phyloP scores from a whole-genome alignment of 106 monocot species.

The Iris macrosiphon region DNA sequence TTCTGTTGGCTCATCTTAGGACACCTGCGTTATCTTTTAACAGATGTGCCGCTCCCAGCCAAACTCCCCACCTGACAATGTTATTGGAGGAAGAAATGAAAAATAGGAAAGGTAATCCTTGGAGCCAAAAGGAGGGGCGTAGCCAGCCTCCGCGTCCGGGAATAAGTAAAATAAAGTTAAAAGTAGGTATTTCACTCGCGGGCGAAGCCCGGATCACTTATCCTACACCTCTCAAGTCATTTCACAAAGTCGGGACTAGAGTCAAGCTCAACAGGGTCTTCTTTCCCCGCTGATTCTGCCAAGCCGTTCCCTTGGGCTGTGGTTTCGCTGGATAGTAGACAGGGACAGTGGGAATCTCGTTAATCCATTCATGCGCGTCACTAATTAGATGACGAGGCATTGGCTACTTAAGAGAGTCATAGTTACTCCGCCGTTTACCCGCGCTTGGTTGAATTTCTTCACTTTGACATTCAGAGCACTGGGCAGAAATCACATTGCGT shows the following conservation, averaged over 20 bases:
- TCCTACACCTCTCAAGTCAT: slow-evolving; percentile 26
- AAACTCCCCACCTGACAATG: too few relatives aligned
- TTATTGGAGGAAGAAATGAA: too few relatives aligned
- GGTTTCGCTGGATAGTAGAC: slow-evolving; percentile 63
- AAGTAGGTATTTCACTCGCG: too few relatives aligned
- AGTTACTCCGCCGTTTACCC: slow-evolving; percentile 84
- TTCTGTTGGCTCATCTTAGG: slow-evolving; percentile 61
- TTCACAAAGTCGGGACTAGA: slow-evolving; percentile 22
- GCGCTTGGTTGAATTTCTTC: slow-evolving; percentile 77
- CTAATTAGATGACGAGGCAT: slow-evolving; percentile 79
- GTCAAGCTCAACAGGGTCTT: slow-evolving; percentile 17
- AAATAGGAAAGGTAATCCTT: too few relatives aligned
- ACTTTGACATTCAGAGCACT: slow-evolving; percentile 83
- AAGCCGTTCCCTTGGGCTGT: slow-evolving; percentile 41
- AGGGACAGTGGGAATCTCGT: slow-evolving; percentile 68
- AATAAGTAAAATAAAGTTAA: too few relatives aligned
- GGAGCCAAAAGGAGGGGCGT: too few relatives aligned
- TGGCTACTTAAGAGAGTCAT: slow-evolving; percentile 97
- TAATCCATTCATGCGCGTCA: slow-evolving; percentile 66
- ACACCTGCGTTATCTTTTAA: slow-evolving; percentile 62
- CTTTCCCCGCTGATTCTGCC: slow-evolving; percentile 19
- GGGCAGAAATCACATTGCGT: slow-evolving; percentile 79
- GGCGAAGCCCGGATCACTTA: too few relatives aligned
- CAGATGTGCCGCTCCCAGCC: slow-evolving; percentile 59
- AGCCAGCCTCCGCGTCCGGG: too few relatives aligned